Percentiles rank a stretch among this genome's conserved stretches.
phyloP scores from a whole-genome alignment of 805 yeast species.

The Spathaspora passalidarum region DNA sequence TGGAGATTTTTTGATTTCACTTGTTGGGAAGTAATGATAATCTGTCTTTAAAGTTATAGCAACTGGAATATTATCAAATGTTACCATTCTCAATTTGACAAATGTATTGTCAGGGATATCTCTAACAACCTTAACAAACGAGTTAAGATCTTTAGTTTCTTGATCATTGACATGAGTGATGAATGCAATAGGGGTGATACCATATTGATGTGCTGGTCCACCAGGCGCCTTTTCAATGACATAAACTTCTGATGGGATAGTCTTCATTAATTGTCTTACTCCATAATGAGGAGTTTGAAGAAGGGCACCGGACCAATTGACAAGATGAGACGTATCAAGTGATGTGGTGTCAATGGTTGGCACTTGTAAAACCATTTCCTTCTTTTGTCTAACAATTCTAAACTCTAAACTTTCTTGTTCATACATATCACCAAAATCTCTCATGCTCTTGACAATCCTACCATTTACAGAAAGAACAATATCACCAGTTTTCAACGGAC shows the following conservation, averaged over 20 bases:
- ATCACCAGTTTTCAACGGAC: conserved; percentile 62
- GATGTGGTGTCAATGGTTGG: conserved; percentile 61
- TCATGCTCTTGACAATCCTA: conserved; percentile 57
- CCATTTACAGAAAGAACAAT: conserved; percentile 70
- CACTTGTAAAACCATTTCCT: conserved; percentile 58
- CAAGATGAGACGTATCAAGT: conserved; percentile 61
- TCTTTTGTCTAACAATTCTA: conserved; percentile 68
- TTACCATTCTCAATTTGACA: conserved; percentile 74
- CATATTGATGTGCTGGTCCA: conserved; percentile 84
- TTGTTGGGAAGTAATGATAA: conserved; percentile 83
- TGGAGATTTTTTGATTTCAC: conserved; percentile 51
- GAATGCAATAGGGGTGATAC: conserved; percentile 74
- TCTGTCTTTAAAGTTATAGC: conserved; percentile 85
- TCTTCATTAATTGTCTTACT: conserved; percentile 77
- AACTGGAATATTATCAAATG: conserved; percentile 82
- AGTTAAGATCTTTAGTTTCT: conserved; percentile 66
- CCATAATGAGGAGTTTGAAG: conserved; percentile 91
- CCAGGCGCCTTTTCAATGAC: conserved; percentile 73
- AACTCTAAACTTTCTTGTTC: conserved; percentile 46
- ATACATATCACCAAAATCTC: conserved; percentile 59
- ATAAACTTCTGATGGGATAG: conserved; percentile 81
- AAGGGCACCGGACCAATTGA: conserved; percentile 80
- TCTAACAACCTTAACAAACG: conserved; percentile 65
- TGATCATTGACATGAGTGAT: conserved; percentile 84
- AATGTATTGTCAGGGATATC: conserved; percentile 76